Conservation (phyloP, 805 yeast species). For the Wickerhamiella spandovensis region DNA sequence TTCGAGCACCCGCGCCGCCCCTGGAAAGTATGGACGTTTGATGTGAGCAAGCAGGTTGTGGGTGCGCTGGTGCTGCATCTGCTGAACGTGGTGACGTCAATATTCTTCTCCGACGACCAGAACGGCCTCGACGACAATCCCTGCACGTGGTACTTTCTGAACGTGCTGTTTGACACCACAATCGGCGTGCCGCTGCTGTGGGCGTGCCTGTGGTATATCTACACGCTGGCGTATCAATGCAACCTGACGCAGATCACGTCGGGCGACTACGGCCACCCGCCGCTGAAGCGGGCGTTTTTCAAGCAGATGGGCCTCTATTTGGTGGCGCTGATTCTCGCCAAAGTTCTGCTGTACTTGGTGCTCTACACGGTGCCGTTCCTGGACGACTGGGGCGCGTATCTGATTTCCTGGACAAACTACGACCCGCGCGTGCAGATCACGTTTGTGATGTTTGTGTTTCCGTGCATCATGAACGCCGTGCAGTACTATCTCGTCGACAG, state of each 20-base stretch:
- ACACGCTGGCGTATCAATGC: constrained; percentile 30
- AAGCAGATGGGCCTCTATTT: constrained; percentile 65
- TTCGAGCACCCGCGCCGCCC: constrained; percentile 79
- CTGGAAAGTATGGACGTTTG: constrained; percentile 79
- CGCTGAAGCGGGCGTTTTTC: constrained; percentile 45
- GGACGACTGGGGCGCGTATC: constrained; percentile 55
- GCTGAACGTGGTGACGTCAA: constrained; percentile 58
- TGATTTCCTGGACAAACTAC: constrained; percentile 63
- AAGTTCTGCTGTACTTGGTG: constrained; percentile 43
- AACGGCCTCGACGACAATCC: constrained; percentile 44
- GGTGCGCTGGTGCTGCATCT: constrained; percentile 81
- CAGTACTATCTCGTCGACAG: constrained; percentile 48
- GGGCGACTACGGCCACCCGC: constrained; percentile 57
- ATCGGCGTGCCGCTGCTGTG: constrained; percentile 79
- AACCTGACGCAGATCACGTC: constrained; percentile 32
- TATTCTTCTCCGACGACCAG: constrained; percentile 31
- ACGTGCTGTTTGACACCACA: constrained; percentile 81
- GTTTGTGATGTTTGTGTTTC: constrained; percentile 59
- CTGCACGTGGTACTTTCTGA: constrained; percentile 91
- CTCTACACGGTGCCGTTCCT: constrained; percentile 51
- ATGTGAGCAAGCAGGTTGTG: constrained; percentile 75
- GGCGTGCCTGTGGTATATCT: constrained; percentile 31
- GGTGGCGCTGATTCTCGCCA: constrained; percentile 48
- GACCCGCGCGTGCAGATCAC: constrained; percentile 75
- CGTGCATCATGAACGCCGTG: constrained; percentile 30